phyloP scores from a whole-genome alignment of 2,329 filamentous ascomycete species.

The Acrodontium crateriforme region DNA sequence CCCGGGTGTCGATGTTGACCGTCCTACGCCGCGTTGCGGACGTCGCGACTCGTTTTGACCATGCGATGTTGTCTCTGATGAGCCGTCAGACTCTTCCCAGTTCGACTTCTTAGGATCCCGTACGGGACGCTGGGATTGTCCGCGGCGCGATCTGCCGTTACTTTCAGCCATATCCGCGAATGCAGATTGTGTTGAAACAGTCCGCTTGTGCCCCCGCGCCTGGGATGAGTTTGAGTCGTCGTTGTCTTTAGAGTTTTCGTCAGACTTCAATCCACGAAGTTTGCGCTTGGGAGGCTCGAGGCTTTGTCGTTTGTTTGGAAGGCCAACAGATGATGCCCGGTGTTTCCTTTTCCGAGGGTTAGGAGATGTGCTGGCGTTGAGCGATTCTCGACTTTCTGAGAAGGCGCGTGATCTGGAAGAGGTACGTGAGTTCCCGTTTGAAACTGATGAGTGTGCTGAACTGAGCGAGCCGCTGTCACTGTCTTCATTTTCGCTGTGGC shows the following conservation, averaged over 20 bases:
- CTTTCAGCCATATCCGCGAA: conserved; percentile 37
- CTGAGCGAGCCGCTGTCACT: conserved; percentile 19
- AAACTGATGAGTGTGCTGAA: conserved; percentile 16
- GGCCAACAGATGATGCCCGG: conserved; percentile 20
- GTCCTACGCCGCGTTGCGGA: conserved; percentile 44
- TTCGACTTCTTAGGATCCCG: conserved; percentile 24
- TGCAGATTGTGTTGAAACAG: conserved; percentile 49
- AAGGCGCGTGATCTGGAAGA: conserved; percentile 16
- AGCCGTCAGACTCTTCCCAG: conserved; percentile 49
- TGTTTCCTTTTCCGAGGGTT: conserved; percentile 26
- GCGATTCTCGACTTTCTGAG: conserved; percentile 15
- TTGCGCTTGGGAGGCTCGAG: conserved; percentile 15
- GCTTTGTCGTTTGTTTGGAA: conserved; percentile 20
- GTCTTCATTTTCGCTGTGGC: conserved; percentile 10
- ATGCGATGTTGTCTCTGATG: conserved; percentile 33
- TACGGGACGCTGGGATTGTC: conserved; percentile 38
- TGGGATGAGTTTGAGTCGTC: conserved; percentile 48
- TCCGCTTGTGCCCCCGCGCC: conserved; percentile 45
- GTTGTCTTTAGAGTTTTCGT: conserved; percentile 9
- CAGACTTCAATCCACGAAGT: conserved; percentile 16
- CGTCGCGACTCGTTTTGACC: conserved; percentile 43
- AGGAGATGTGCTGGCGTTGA: conserved; percentile 13
- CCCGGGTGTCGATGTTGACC: conserved; percentile 36
- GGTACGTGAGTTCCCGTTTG: conserved; percentile 9
- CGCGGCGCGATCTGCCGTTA: conserved; percentile 15